These are phyloP conservation scores for Phytophthora chlamydospora DNA, from an alignment of 352 stramenopile genomes.

Conservation along the genomic window DNA sequence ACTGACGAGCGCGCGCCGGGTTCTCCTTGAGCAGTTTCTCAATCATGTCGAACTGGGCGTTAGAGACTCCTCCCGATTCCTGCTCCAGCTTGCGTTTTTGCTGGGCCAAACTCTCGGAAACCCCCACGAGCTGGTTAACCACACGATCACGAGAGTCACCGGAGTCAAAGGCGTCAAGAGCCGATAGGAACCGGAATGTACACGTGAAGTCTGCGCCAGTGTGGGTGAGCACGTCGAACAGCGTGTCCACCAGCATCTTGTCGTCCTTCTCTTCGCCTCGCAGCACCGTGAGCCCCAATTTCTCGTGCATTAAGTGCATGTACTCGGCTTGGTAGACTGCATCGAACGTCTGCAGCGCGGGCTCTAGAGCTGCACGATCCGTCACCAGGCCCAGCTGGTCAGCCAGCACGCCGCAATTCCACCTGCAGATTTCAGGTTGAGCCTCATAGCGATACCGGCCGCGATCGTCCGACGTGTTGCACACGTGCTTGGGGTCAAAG, in stretches of 20 bases:
- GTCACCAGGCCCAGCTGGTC: constrained; percentile 65
- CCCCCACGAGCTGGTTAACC: constrained; percentile 52
- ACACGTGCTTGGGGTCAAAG: constrained; percentile 84
- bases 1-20: constrained; percentile 65
- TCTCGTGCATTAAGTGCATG: constrained; percentile 60
- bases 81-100: constrained; percentile 56
- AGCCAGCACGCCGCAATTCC: constrained; percentile 77
- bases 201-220: constrained; percentile 84
- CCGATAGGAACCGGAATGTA: constrained; percentile 66
- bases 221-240: constrained; percentile 62
- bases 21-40: constrained; percentile 63
- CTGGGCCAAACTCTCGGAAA: constrained; percentile 78
- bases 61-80: constrained; percentile 55
- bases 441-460: constrained; percentile 86
- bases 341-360: constrained; percentile 47
- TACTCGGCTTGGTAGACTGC: constrained; percentile 63
- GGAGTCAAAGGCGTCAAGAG: constrained; percentile 46
- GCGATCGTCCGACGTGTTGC: constrained; percentile 82
- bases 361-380: constrained; percentile 32
- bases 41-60: constrained; percentile 80
- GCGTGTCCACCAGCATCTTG: constrained; percentile 49
- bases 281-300: constrained; percentile 64
- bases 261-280: constrained; percentile 41
- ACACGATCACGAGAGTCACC: constrained; percentile 23
- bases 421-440: constrained; percentile 88